A percentile compares a stretch with the other conserved stretches of the same genome.
phyloP scores from a whole-genome alignment of 179 eudicot genomes.

The Actinidia polygama region DNA sequence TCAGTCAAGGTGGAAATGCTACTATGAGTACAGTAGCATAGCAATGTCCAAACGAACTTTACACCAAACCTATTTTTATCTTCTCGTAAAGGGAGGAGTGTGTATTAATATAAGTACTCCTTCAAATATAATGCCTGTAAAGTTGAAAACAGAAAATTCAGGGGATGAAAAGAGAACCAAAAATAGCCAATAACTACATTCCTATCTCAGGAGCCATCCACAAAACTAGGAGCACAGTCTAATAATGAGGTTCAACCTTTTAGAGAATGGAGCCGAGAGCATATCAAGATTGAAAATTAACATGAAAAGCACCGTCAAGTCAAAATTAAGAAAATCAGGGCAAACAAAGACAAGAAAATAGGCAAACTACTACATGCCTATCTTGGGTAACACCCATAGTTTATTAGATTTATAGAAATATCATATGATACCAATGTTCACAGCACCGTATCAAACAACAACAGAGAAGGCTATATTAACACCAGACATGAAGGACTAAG shows the following conservation, averaged over 20 bases:
- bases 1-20: conserved; percentile 10
- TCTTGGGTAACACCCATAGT: background rate
- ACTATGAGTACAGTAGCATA: conserved; percentile 10
- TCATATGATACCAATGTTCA: background rate
- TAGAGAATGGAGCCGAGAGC: background rate
- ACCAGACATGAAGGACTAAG: background rate
- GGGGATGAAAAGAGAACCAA: background rate
- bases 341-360: background rate
- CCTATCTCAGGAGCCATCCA: background rate
- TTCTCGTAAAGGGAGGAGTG: conserved; percentile 6
- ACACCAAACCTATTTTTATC: background rate
- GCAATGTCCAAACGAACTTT: conserved; percentile 11
- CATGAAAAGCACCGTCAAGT: background rate
- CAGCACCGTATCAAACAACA: background rate
- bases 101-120: background rate
- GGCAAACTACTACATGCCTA: background rate
- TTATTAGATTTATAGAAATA: background rate
- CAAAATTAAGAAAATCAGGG: background rate
- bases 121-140: background rate
- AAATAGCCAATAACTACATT: background rate
- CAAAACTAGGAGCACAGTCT: background rate
- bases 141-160: background rate
- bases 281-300: background rate
- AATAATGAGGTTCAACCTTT: background rate
- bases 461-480: background rate